Evolutionary conservation across 495 filamentous ascomycete genomes (phyloP).

Genomic region (Lepidopterella palustris): DNA sequence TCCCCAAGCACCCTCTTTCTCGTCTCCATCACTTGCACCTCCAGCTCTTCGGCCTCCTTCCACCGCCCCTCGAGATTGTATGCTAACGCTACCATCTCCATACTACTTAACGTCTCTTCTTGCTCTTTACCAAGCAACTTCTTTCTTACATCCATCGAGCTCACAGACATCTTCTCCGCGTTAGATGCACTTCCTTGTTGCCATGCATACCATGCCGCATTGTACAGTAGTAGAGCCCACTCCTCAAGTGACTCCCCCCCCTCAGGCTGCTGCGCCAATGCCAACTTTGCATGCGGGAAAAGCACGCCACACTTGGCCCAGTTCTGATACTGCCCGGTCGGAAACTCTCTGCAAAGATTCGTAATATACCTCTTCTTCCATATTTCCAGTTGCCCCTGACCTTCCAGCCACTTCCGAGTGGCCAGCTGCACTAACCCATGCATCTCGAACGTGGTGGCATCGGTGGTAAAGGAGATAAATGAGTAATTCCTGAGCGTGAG

Average conservation of each 20-base stretch:
- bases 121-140: conserved; percentile 7
- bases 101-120: neutral
- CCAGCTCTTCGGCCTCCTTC: too few species aligned
- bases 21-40: too few species aligned
- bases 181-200: neutral
- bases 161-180: conserved; percentile 1
- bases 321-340: conserved; percentile 31
- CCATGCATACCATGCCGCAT: neutral
- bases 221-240: conserved; percentile 25
- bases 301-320: conserved; percentile 22
- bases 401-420: too few species aligned
- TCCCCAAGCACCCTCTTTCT: too few species aligned
- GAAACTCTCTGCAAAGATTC: conserved; percentile 36
- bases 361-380: conserved; percentile 37
- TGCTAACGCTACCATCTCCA: neutral
- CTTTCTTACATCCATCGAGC: neutral
- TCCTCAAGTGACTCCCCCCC: neutral
- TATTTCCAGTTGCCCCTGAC: conserved; percentile 33
- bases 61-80: neutral
- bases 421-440: conserved; percentile 45
- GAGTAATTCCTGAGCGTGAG: conserved; percentile 7
- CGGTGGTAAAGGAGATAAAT: conserved; percentile 11
- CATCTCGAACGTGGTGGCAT: conserved; percentile 38
- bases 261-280: conserved; percentile 8
- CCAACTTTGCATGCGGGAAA: conserved; percentile 29